A percentile compares a stretch with the other conserved stretches of the same genome.
Evolutionary conservation across 805 yeast genomes (phyloP).

Genomic region (Spathaspora sp.): DNA sequence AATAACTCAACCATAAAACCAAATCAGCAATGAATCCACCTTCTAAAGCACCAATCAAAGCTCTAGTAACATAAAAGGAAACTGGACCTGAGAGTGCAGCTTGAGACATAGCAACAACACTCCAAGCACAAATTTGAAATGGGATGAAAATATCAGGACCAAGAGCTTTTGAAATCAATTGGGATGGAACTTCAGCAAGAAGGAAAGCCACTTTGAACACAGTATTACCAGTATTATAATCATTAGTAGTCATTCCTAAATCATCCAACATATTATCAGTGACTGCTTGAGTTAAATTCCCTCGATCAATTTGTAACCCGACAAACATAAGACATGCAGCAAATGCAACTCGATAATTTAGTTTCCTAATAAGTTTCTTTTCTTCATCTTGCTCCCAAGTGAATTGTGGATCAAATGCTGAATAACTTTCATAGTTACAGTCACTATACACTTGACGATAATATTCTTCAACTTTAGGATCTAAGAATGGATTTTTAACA

Average conservation of each 20-base stretch:
- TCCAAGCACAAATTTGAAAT: slow-evolving; percentile 54
- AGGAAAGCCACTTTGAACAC: slow-evolving; percentile 51
- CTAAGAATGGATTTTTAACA: slow-evolving; percentile 1
- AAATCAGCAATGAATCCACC: slow-evolving; percentile 72
- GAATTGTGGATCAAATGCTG: slow-evolving; percentile 54
- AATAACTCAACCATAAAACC: slow-evolving; percentile 62
- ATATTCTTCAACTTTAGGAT: slow-evolving; percentile 6
- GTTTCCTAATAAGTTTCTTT: slow-evolving; percentile 42
- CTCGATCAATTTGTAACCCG: slow-evolving; percentile 57
- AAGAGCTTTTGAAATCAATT: slow-evolving; percentile 56
- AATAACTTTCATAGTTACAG: slow-evolving; percentile 49
- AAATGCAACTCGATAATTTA: slow-evolving; percentile 53
- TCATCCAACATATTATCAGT: slow-evolving; percentile 55
- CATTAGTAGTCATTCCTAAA: slow-evolving; percentile 49
- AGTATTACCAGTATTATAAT: slow-evolving; percentile 58
- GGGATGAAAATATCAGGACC: slow-evolving; percentile 68
- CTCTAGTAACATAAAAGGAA: slow-evolving; percentile 47
- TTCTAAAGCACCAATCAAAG: slow-evolving; percentile 53
- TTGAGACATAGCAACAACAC: slow-evolving; percentile 51
- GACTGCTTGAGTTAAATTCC: slow-evolving; percentile 54
- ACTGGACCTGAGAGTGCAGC: slow-evolving; percentile 22
- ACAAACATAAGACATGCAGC: slow-evolving; percentile 60
- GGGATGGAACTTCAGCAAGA: slow-evolving; percentile 61
- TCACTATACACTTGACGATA: slow-evolving; percentile 18
- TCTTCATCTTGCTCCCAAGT: slow-evolving; percentile 56